Conservation (phyloP, 106 monocot genomes). For the Allium cepa region DNA sequence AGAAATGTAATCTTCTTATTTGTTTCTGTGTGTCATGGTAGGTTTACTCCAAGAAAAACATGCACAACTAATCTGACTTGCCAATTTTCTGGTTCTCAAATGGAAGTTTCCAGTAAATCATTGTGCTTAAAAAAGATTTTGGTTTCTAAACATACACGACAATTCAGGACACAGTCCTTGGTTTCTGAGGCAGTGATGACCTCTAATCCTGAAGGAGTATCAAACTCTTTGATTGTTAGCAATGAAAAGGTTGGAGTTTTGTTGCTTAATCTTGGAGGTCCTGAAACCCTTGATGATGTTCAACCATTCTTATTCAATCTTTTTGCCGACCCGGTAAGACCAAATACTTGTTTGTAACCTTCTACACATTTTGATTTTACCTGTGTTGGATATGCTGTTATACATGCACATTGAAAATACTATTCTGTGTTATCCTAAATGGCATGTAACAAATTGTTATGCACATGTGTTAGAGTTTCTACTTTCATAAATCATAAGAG, state of each 20-base stretch:
- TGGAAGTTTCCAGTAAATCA: slow-evolving; percentile 15
- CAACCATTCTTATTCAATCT: slow-evolving; percentile 85
- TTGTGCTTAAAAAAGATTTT: slow-evolving; percentile 12
- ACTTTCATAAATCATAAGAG: no score
- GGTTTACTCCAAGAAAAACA: background rate
- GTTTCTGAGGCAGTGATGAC: slow-evolving; percentile 60
- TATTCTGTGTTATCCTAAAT: no score
- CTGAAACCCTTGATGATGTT: slow-evolving; percentile 78
- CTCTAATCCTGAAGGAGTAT: slow-evolving; percentile 25
- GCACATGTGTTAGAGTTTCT: no score
- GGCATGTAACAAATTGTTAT: no score
- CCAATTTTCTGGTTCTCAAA: slow-evolving; percentile 3
- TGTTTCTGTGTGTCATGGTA: background rate
- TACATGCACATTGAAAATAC: no score
- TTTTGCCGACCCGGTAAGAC: slow-evolving; percentile 79
- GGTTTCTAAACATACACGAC: slow-evolving; percentile 10
- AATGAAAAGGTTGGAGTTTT: slow-evolving; percentile 57
- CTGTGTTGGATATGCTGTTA: no score
- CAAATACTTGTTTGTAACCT: no score
- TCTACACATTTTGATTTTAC: no score
- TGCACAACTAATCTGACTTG: background rate
- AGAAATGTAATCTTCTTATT: no score
- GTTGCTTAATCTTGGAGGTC: slow-evolving; percentile 79
- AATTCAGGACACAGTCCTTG: slow-evolving; percentile 30
- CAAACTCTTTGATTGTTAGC: slow-evolving; percentile 30